phyloP scores from a whole-genome alignment of 1,284 basidiomycete genomes.

The Mycena citricolor region DNA sequence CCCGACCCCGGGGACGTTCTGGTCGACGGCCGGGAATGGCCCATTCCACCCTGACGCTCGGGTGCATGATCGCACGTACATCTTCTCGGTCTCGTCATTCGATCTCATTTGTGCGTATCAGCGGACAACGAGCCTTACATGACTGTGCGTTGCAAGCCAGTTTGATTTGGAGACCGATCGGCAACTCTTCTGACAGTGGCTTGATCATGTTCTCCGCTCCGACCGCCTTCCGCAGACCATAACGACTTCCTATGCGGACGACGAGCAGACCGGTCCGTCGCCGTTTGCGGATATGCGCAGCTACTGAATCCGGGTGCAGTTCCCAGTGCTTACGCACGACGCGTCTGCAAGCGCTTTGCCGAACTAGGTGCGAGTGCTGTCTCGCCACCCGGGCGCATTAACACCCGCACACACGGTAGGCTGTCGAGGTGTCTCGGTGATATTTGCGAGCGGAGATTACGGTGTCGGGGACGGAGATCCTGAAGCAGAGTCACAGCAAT shows the following conservation, averaged over 20 bases:
- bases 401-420: slow-evolving; percentile 47
- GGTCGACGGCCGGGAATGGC: slow-evolving; percentile 58
- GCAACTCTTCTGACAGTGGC: slow-evolving; percentile 41
- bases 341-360: slow-evolving; percentile 65
- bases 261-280: slow-evolving; percentile 61
- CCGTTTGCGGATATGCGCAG: slow-evolving; percentile 1
- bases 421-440: slow-evolving; percentile 60
- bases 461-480: slow-evolving; percentile 65
- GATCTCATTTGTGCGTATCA: too few species aligned
- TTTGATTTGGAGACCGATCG: slow-evolving; percentile 5
- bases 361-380: slow-evolving; percentile 48
- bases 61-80: slow-evolving; percentile 25
- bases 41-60: slow-evolving; percentile 55
- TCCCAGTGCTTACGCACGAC: slow-evolving; percentile 57
- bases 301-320: slow-evolving; percentile 43
- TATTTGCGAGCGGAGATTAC: slow-evolving; percentile 67
- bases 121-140: slow-evolving; percentile 69
- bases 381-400: background rate
- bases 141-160: slow-evolving; percentile 35
- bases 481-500: slow-evolving; percentile 49
- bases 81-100: too few species aligned
- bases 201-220: slow-evolving; percentile 50
- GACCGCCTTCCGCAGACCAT: slow-evolving; percentile 52
- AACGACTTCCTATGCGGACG: slow-evolving; percentile 67
- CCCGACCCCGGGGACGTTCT: slow-evolving; percentile 53